Base-by-base conservation (phyloP, 441 rosid species). In the Omphalea diandra region DNA sequence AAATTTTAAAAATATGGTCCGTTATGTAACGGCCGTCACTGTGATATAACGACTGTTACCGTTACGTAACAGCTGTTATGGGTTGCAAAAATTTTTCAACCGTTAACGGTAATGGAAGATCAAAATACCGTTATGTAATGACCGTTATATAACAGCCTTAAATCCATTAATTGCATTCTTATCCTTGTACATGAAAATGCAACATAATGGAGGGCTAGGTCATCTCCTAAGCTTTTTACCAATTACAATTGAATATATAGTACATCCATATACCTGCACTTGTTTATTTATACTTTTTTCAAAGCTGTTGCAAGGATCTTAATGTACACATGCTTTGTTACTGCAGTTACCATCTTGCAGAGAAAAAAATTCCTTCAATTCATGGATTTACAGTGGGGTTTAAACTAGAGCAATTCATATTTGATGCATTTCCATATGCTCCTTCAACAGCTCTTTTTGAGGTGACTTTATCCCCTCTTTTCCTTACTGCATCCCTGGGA, bases 371-470 rank as follows among this genome's bases (percentile, higher is more conserved):
- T 61, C 94, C 96, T 68, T 96, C 98, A 44, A 77, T 88, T 64
- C 86, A 96, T 79, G 99, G 98, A 26, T 70, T 72, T 52, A 86
- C 95, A 10, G 47, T 74, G 81, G 98, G 98, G 57, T 78, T 83
- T 67, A 93, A 96, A 81, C 87, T 96, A 65, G 97, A 96, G 90
- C 98, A 91, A 76, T 96, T 90, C 84, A 78, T 96, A 81, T 96
- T 96, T 49, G 97, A 96, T 81, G 89, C 93, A 69, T 96, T 96
- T 75, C 97, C 98, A 5, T 93, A 93, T 86, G 91, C 99, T 81
- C 98, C 99, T 68, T 86, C 98, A 57, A 96, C 98, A 50, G 97
- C 98, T 38, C 97, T 96, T 73, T 96, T 87, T 44, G 99, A 93
- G 98, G 99, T 96, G 47, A 75, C 63, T 58, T 29, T 47, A 62